Evolutionary conservation across 2,329 filamentous ascomycete species (phyloP), one percentile per base, ranked within the genome.

Genomic region (Rhinocladiella mackenziei): DNA sequence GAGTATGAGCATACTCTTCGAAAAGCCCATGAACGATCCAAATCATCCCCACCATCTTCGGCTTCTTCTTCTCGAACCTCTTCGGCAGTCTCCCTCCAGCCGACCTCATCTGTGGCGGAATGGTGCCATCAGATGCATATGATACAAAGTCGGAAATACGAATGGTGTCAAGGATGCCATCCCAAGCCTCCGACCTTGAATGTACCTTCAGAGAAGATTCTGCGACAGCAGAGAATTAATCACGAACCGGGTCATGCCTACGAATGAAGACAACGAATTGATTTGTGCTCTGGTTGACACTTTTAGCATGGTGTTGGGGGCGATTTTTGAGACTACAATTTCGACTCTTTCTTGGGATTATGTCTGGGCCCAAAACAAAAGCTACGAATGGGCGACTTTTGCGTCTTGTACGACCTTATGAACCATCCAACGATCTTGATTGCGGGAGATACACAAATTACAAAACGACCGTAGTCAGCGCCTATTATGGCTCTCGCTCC

Each of bases 121-220:
- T 57, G 55, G 55, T 51, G 51, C 23, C 55, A 57, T 33, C 53
- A 56, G 30, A 47, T 56, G 34, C 55, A 57, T 35, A 39, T 56
- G 35, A 52, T 51, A 10, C 55, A 57, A 40, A 36, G 47, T 20
- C 48, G 51, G 11, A 49, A 48, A 33, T 56, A 56, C 37, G 50
- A 54, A 22, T 57, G 55, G 55, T 57, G 55, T 42, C 28, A 47
- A 39, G 37, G 37, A n/a, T 57, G 55, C 37, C 45, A 45, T 37
- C 53, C 51, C 11, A 44, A 38, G 26, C 28, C 37, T 3, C 42
- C 43, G 13, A 40, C 43, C 3, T 8, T 46, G 14, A 34, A 48
- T 26, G 38, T 53, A 4, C 47, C 50, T 11, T 51, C 47, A 5
- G 30, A 53, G 34, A 51, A 48, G 30, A 34, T 43, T 15, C 22